Evolutionary conservation across 2,329 filamentous ascomycete genomes (phyloP).

Genomic region (Byssothecium circinans): DNA sequence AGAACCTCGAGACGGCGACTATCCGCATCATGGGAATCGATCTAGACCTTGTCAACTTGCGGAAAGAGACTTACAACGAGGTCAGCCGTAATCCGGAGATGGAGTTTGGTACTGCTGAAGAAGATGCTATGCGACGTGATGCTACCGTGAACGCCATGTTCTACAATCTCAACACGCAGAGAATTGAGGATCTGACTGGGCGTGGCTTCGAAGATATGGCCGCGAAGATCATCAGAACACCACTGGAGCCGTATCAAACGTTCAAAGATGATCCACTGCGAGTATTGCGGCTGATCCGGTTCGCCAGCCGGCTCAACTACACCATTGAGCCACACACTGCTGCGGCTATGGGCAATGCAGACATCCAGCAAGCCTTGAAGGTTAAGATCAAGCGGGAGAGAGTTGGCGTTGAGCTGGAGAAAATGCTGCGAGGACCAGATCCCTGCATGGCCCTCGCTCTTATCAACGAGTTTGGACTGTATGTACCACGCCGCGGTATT

Average conservation of each 20-base stretch:
- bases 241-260: slow-evolving; percentile 83
- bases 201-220: slow-evolving; percentile 74
- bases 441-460: slow-evolving; percentile 64
- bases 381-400: slow-evolving; percentile 91
- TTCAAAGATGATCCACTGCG: slow-evolving; percentile 93
- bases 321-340: slow-evolving; percentile 71
- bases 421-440: slow-evolving; percentile 76
- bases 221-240: slow-evolving; percentile 75
- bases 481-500: neutral
- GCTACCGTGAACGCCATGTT: slow-evolving; percentile 95
- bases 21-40: slow-evolving; percentile 84
- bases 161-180: slow-evolving; percentile 81
- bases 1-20: slow-evolving; percentile 90
- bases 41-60: slow-evolving; percentile 90
- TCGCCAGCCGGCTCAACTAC: slow-evolving; percentile 83
- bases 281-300: slow-evolving; percentile 83
- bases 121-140: slow-evolving; percentile 87
- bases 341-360: slow-evolving; percentile 72
- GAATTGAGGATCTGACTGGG: slow-evolving; percentile 82
- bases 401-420: slow-evolving; percentile 83
- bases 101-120: slow-evolving; percentile 88
- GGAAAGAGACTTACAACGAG: slow-evolving; percentile 88
- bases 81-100: slow-evolving; percentile 87
- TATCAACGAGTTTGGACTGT: slow-evolving; percentile 53
- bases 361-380: slow-evolving; percentile 77